phyloP scores from a whole-genome alignment of 2,329 filamentous ascomycete genomes.

The Cladosporium sp. region DNA sequence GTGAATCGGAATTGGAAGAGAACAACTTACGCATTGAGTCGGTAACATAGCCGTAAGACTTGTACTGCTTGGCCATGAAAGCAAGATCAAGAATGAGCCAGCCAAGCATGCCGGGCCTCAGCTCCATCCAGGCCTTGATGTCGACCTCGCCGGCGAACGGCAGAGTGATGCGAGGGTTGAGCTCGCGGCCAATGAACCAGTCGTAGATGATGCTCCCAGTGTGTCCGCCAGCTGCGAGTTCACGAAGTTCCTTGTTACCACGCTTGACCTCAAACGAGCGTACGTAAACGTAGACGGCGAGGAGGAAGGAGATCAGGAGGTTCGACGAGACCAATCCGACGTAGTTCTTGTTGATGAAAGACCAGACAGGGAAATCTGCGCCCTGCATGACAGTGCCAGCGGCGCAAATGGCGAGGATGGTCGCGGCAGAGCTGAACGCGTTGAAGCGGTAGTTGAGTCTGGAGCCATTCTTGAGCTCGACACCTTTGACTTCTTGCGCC shows the following conservation, averaged over 20 bases:
- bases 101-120: constrained; percentile 86
- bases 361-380: constrained; percentile 83
- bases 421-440: constrained; percentile 72
- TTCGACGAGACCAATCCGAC: constrained; percentile 81
- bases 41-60: constrained; percentile 76
- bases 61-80: constrained; percentile 85
- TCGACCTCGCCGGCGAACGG: constrained; percentile 83
- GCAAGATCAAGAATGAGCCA: constrained; percentile 85
- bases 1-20: not conserved
- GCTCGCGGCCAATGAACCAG: constrained; percentile 93
- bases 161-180: constrained; percentile 81
- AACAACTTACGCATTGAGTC: constrained; percentile 65
- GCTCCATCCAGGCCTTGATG: constrained; percentile 85
- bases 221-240: constrained; percentile 79
- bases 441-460: constrained; percentile 78
- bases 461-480: constrained; percentile 67
- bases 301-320: constrained; percentile 69
- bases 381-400: constrained; percentile 76
- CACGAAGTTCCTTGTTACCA: constrained; percentile 70
- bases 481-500: constrained; percentile 69
- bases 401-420: constrained; percentile 69
- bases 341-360: constrained; percentile 89
- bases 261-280: constrained; percentile 78
- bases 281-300: constrained; percentile 79
- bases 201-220: constrained; percentile 88